Percentiles rank a stretch among this genome's conserved stretches.
These are phyloP conservation scores for Hevea brasiliensis DNA, from an alignment of 345 rosid genomes.

Conservation along the genomic window DNA sequence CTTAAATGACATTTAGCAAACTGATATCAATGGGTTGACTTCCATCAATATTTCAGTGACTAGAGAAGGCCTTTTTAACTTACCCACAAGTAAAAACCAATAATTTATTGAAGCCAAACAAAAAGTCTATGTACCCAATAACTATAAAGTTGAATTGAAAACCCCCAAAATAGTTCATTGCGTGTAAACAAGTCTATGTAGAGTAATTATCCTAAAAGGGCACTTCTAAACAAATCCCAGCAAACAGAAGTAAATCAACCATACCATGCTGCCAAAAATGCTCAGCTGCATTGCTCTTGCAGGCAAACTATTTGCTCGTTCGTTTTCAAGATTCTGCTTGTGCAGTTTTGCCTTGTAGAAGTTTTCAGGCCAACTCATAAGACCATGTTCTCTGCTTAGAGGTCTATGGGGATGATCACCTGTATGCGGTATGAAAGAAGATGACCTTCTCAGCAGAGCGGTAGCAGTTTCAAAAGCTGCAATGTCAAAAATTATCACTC, in stretches of 20 bases:
- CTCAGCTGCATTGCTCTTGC: constrained; percentile 76
- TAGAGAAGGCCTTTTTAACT: neutral
- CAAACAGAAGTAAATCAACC: constrained; percentile 12
- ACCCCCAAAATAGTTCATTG: too few species aligned
- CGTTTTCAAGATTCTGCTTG: constrained; percentile 26
- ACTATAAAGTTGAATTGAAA: neutral
- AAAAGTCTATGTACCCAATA: too few species aligned
- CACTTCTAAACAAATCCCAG: neutral
- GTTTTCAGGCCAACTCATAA: constrained; percentile 79
- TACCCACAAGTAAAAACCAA: neutral
- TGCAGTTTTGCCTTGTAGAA: constrained; percentile 35
- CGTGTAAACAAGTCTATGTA: too few species aligned
- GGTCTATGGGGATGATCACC: constrained; percentile 53
- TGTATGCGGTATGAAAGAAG: constrained; percentile 44
- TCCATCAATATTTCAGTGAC: too few species aligned
- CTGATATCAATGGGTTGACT: neutral
- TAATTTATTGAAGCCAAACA: neutral
- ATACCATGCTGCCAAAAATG: constrained; percentile 82
- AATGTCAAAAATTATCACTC: constrained; percentile 62
- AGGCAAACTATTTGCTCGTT: constrained; percentile 51
- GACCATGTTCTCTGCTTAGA: constrained; percentile 53
- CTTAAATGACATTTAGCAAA: neutral
- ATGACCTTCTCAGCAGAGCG: constrained; percentile 41
- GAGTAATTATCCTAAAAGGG: neutral
- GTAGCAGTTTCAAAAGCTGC: constrained; percentile 53